Percentiles rank a stretch among this genome's conserved stretches.
phyloP scores from a whole-genome alignment of 495 filamentous ascomycete genomes.

The Penicillium silybi region DNA sequence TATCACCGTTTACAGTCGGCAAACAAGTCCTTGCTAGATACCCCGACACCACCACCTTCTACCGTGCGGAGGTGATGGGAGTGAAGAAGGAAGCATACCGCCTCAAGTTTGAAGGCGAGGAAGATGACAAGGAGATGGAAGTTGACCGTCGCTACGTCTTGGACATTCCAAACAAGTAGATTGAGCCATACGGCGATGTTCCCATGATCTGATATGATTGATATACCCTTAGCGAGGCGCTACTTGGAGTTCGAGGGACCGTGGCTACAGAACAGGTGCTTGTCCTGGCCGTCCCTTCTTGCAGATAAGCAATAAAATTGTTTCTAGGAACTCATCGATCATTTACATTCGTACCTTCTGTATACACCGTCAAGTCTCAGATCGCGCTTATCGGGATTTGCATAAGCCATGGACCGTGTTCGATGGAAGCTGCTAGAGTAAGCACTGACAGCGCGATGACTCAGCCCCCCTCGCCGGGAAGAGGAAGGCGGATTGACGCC shows the following conservation, averaged over 20 bases:
- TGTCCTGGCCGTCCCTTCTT: neutral
- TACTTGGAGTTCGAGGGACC: conserved; percentile 21
- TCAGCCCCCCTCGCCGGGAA: conserved; percentile 23
- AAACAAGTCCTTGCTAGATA: conserved; percentile 81
- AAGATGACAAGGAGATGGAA: conserved; percentile 75
- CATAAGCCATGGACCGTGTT: conserved; percentile 20
- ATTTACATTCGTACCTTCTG: neutral
- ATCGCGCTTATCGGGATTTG: conserved; percentile 8
- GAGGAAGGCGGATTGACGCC: conserved; percentile 17
- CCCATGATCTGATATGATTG: conserved; percentile 25
- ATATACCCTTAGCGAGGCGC: conserved; percentile 33
- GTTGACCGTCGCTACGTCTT: conserved; percentile 77
- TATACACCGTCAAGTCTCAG: neutral
- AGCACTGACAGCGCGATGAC: conserved; percentile 23
- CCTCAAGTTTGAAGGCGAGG: conserved; percentile 82
- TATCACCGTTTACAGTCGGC: conserved; percentile 71
- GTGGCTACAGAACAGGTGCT: neutral
- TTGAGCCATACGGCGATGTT: neutral
- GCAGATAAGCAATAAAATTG: neutral
- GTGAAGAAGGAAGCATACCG: conserved; percentile 58
- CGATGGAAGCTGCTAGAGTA: conserved; percentile 25
- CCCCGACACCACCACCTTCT: conserved; percentile 94
- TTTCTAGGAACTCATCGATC: neutral
- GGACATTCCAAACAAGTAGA: conserved; percentile 58
- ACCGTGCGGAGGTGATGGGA: conserved; percentile 89